These are phyloP conservation scores for Cercophora sp. DNA, from an alignment of 495 filamentous ascomycete species.

Conservation along the genomic window DNA sequence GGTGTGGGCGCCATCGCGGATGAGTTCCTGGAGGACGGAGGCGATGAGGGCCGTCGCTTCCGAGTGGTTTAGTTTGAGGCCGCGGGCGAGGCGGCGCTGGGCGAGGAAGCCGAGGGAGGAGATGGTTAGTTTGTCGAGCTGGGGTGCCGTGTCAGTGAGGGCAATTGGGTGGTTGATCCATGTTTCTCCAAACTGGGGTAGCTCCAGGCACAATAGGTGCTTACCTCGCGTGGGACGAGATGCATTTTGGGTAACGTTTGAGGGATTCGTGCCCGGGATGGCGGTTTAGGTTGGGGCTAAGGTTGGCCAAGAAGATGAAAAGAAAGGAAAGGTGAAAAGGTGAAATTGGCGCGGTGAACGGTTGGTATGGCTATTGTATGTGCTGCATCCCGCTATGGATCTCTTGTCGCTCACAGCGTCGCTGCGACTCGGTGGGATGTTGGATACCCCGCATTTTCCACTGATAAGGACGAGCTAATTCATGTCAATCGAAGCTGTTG, in stretches of 20 bases:
- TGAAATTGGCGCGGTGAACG: background rate
- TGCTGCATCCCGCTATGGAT: too few species aligned
- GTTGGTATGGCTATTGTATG: too few species aligned
- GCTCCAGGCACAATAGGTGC: constrained; percentile 19
- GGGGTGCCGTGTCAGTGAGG: constrained; percentile 3
- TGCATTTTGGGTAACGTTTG: constrained; percentile 58
- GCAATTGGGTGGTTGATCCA: background rate
- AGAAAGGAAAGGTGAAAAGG: background rate
- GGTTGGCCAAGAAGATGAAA: background rate
- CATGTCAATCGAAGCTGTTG: too few species aligned
- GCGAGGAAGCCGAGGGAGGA: constrained; percentile 86
- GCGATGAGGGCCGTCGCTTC: constrained; percentile 90
- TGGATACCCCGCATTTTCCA: constrained; percentile 14
- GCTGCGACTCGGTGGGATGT: constrained; percentile 2
- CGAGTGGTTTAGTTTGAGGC: constrained; percentile 83
- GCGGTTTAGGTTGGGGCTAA: too few species aligned
- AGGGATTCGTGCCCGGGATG: too few species aligned
- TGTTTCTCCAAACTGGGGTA: background rate
- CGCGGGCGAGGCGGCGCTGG: constrained; percentile 83
- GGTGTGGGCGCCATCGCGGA: constrained; percentile 91
- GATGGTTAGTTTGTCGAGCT: constrained; percentile 96
- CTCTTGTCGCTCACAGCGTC: too few species aligned
- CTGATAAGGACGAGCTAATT: too few species aligned
- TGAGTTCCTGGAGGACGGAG: constrained; percentile 88
- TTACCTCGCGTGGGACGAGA: constrained; percentile 81